Evolutionary conservation across 176 grass and related monocot genomes (phyloP), one percentile per base, ranked within the genome.

Genomic region (Microstegium vimineum): DNA sequence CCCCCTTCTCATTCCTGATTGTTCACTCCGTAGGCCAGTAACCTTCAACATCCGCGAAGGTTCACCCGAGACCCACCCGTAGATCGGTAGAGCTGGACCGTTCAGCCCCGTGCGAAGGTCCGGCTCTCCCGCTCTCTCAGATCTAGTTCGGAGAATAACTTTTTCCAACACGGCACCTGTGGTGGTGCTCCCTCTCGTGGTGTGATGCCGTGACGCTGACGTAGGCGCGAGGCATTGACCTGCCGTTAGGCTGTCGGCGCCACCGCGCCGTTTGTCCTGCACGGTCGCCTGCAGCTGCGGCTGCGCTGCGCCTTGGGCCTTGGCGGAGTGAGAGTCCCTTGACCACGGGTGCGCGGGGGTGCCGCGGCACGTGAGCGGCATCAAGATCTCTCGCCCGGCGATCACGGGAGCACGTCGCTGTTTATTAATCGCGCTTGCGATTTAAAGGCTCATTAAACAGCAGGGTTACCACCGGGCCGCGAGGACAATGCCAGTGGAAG

Each of bases 331-430:
- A 49, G 16, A 1, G 40, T 46, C 4, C 43, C 14, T 47, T 47
- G 45, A 47, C 45, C 46, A 54, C 66, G 10, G n/a, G n/a, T n/a
- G n/a, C n/a, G n/a, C n/a, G n/a, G n/a, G n/a, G n/a, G n/a, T n/a
- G n/a, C 73, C 73, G 46, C 23, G 34, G 59, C 86, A 74, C 86
- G 87, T 89, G 69, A 84, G 76, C 82, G 62, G 75, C 49, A 69
- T 75, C 87, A 38, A 38, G 76, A 75, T 69, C 69, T 16, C 23
- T 16, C 32, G 69, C 87, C 76, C 82, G 69, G 27, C 33, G 76
- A 80, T 66, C 84, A 86, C 84, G 84, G 84, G 84, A 80, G 59
- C 11, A 18, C 43, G 11, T 66, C 43, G 13, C 32, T 42, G 33
- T 64, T 80, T 80, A 86, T 72, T 85, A 79, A 79, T 73, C 36